Conservation (phyloP, 1,284 basidiomycete species). For the Rhodotorula sp. region DNA sequence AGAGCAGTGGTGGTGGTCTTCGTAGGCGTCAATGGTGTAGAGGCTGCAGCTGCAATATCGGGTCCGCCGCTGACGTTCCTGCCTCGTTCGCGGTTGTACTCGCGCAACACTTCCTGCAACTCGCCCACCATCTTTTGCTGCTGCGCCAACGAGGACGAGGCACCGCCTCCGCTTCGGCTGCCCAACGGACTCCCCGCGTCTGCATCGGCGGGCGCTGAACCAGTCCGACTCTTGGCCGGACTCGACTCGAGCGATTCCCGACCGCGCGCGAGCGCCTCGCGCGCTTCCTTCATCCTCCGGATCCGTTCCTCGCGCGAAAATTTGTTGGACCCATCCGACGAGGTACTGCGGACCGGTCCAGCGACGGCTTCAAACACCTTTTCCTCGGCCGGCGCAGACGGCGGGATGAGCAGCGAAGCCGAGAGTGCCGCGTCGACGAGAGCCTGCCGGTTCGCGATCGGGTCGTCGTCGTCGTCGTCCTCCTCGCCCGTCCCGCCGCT, state of each 20-base stretch:
- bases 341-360: not conserved
- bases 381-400: not conserved
- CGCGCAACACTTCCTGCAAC: constrained; percentile 25
- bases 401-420: constrained; percentile 1
- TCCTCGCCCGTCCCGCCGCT: not conserved
- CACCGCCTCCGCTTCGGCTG: too few species aligned
- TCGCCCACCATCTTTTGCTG: constrained; percentile 32
- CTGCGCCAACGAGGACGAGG: not conserved
- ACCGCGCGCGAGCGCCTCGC: constrained; percentile 20
- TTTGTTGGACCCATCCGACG: not conserved
- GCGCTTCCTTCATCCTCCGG: constrained; percentile 22
- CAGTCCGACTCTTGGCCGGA: not conserved
- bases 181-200: not conserved
- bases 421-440: constrained; percentile 23
- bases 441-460: constrained; percentile 10
- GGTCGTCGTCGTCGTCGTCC: not conserved
- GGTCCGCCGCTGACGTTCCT: not conserved
- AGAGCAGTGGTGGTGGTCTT: too few species aligned
- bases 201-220: not conserved
- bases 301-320: constrained; percentile 30
- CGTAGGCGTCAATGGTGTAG: too few species aligned
- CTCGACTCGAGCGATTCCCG: constrained; percentile 3
- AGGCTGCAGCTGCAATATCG: too few species aligned
- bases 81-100: constrained; percentile 11
- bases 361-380: constrained; percentile 29